Evolutionary conservation across 306 rosid genomes (phyloP).

Genomic region (Cucurbita ficifolia): DNA sequence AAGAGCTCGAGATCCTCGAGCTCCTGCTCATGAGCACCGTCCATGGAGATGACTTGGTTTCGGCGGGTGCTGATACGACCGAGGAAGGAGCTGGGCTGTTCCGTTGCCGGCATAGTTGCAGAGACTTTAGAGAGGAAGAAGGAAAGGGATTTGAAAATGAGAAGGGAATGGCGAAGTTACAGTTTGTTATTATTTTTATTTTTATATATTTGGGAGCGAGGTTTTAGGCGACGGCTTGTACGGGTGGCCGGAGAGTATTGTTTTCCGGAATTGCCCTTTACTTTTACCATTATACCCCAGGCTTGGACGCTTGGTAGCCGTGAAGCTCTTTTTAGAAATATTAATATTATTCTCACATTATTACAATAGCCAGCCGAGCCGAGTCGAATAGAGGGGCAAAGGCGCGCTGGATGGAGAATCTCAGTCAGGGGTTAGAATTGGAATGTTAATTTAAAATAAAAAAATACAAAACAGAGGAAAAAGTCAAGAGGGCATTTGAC

Average conservation of each 20-base stretch:
- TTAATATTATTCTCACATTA: too few species aligned
- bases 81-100: constrained; percentile 67
- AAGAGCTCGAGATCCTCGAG: constrained; percentile 75
- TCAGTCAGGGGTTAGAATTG: neutral
- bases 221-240: neutral
- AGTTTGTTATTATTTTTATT: neutral
- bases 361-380: neutral
- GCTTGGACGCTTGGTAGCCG: neutral
- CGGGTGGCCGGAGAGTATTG: neutral
- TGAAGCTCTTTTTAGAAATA: neutral
- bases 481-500: neutral
- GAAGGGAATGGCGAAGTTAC: neutral
- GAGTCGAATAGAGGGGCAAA: neutral
- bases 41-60: constrained; percentile 85
- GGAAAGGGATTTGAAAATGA: neutral
- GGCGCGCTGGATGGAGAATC: neutral
- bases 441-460: neutral
- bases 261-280: neutral
- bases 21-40: constrained; percentile 58
- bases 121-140: neutral
- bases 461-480: neutral
- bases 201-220: neutral
- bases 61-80: constrained; percentile 82
- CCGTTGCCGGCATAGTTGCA: constrained; percentile 58
- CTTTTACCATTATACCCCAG: too few species aligned